Percentiles rank a stretch among this genome's conserved stretches.
Evolutionary conservation across 805 yeast genomes (phyloP).

Genomic region (Metschnikowia drakensbergensis): DNA sequence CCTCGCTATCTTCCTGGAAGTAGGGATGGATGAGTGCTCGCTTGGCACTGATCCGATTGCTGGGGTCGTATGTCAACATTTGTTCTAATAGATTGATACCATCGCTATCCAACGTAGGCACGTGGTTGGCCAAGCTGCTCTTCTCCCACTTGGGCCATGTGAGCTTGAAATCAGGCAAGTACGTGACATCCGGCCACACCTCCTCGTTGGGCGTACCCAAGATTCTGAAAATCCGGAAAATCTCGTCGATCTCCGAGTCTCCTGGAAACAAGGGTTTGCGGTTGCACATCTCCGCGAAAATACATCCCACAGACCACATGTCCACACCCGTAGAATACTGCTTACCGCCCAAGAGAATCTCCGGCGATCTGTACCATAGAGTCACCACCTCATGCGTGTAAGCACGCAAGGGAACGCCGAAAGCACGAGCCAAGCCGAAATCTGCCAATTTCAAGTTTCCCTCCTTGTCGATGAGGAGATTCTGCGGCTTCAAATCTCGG

Average conservation of each 20-base stretch:
- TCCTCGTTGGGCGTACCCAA: conserved; percentile 94
- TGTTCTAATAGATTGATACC: conserved; percentile 82
- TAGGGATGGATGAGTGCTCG: conserved; percentile 89
- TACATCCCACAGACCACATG: conserved; percentile 98
- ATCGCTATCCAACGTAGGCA: conserved; percentile 74
- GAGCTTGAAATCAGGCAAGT: conserved; percentile 88
- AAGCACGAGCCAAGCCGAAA: conserved; percentile 95
- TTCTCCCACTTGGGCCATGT: conserved; percentile 89
- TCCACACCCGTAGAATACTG: conserved; percentile 98
- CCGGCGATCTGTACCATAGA: conserved; percentile 96
- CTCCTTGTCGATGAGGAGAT: conserved; percentile 88
- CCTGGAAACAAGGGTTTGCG: conserved; percentile 96
- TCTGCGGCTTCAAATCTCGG: conserved; percentile 95
- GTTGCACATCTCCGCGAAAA: conserved; percentile 96
- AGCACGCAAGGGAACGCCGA: conserved; percentile 94
- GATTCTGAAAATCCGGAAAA: conserved; percentile 85
- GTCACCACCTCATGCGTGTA: conserved; percentile 98
- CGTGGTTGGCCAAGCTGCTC: conserved; percentile 64
- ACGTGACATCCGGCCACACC: conserved; percentile 89
- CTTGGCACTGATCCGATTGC: conserved; percentile 88
- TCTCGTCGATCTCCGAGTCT: conserved; percentile 95
- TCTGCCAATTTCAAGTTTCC: conserved; percentile 71
- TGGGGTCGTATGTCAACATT: conserved; percentile 87
- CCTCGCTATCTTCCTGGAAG: conserved; percentile 53
- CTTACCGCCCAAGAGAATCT: conserved; percentile 89